Base-by-base conservation (phyloP, 2,329 filamentous ascomycete genomes). In the Aureobasidium uvarum region DNA sequence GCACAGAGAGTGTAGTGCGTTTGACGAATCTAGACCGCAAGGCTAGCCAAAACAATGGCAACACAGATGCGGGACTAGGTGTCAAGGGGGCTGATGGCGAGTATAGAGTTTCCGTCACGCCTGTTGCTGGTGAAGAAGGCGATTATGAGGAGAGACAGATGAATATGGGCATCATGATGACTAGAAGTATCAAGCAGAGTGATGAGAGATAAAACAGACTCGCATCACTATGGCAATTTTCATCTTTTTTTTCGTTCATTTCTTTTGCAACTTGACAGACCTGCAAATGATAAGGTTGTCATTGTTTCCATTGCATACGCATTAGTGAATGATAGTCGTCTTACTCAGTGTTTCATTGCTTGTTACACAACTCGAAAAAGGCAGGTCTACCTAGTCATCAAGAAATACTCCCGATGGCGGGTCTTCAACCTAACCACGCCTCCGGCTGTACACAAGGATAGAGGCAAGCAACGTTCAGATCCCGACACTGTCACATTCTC, bases 111-210 rank as follows among this genome's bases (percentile, higher is more conserved):
- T 36, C 25, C 25, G 56, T 60, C 13, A 46, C 28, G 28, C 41
- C 56, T 23, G 43, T 48, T 13, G 56, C n/a, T 11, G 56, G 38
- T 3, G 56, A 48, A 25, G 56, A 48, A 2, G 33, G 33, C 3
- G 56, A 38, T 13, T 60, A 46, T 39, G 41, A 31, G 8, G 41
- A 60, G 8, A 46, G 38, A 13, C 36, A 60, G 31, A 16, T 60
- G 56, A 43, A n/a, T 1, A 60, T 60, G 56, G 56, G 54, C 2
- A 58, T 58, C 31, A 45, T 58, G 54, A 58, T 58, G 54, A 58
- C 54, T 39, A 43, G 54, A 25, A 58, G 54, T 18, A 20, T 58
- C 11, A 58, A 58, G 18, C 54, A 58, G 39, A 58, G 54, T 58
- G 54, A 58, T 43, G 54, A 20, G 11, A 43, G 54, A 58, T 58